Base-by-base conservation (phyloP, 441 rosid genomes). In the Populus trichocarpa region DNA sequence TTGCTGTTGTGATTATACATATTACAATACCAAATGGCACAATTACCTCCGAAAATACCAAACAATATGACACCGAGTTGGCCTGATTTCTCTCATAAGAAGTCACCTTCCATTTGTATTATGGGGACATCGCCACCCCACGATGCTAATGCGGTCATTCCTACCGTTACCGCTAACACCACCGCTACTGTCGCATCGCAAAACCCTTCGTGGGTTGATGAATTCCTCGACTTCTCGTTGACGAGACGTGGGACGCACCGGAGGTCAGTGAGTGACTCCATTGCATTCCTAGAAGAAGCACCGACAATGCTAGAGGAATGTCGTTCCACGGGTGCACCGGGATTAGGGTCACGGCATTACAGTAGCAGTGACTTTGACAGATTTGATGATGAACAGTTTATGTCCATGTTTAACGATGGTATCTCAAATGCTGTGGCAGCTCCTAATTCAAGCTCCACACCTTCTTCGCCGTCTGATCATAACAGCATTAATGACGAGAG, bases 11-110 rank as follows among this genome's bases (percentile, higher is more conserved):
- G 33, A 9, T 53, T 32, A 42, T 32, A 42, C 35, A 63, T 20
- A 63, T 63, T 63, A 40, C 42, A 20, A 26, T 32, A 40, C 77
- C 67, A 80, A 73, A 94, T 94, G 98, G 97, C 97, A 77, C 98
- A 94, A 81, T 85, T 94, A 80, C 98, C 98, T 65, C 98, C 98
- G 3, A 94, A 94, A 84, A 90, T 94, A 83, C 98, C 97, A 20
- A 90, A 83, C 83, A 46, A 46, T 46, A 80, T 90, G 88, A 69
- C 87, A 28, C 87, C 91, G 5, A 82, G 84, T 83, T 94, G 98
- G 98, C 91, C 93, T 8, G 96, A 90, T 64, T 86, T 90, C 67
- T 78, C 86, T 30, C 85, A 84, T 73, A 89, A 86, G 33, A 88
- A 78, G 32, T 36, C 77, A 26, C 81, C 83, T 13, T 50, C 85